These are phyloP conservation scores for Parafenestella ontariensis DNA, from an alignment of 2,329 filamentous ascomycete species.

Conservation along the genomic window DNA sequence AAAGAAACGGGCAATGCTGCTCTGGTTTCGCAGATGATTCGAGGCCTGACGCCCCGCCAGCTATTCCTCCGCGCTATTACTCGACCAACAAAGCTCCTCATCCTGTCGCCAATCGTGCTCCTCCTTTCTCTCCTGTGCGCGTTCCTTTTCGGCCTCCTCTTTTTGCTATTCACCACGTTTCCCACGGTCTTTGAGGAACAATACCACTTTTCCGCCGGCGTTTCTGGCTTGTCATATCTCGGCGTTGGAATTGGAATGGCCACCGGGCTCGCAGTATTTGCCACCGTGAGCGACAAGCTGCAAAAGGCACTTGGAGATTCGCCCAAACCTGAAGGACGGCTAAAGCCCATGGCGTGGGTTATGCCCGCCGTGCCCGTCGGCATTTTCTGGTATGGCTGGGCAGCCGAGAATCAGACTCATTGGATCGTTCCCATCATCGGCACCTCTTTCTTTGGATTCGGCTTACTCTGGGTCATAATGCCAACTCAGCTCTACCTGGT, in stretches of 20 bases:
- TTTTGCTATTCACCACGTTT: too few species aligned
- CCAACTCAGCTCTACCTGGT: slow-evolving; percentile 42
- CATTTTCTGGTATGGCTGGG: slow-evolving; percentile 60
- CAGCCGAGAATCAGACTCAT: slow-evolving; percentile 57
- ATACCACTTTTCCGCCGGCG: slow-evolving; percentile 74
- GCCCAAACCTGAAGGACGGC: slow-evolving; percentile 26
- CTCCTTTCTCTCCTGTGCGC: too few species aligned
- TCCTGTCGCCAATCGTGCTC: too few species aligned
- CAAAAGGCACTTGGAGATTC: not conserved
- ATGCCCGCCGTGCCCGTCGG: slow-evolving; percentile 36
- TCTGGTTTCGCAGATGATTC: too few species aligned
- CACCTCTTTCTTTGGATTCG: slow-evolving; percentile 16
- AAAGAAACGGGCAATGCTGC: too few species aligned
- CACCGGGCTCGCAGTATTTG: slow-evolving; percentile 12
- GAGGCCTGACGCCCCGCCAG: too few species aligned
- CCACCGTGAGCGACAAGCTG: slow-evolving; percentile 10
- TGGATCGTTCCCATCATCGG: slow-evolving; percentile 58
- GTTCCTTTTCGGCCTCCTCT: too few species aligned
- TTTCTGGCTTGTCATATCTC: slow-evolving; percentile 76
- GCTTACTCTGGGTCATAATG: slow-evolving; percentile 23
- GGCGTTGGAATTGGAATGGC: slow-evolving; percentile 67
- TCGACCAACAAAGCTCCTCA: too few species aligned
- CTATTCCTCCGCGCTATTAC: too few species aligned
- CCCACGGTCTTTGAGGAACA: slow-evolving; percentile 76
- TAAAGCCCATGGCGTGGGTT: slow-evolving; percentile 12